Percentiles rank a stretch among this genome's conserved stretches.
These are phyloP conservation scores for Pythium periplocum DNA, from an alignment of 352 stramenopile species.

Conservation along the genomic window DNA sequence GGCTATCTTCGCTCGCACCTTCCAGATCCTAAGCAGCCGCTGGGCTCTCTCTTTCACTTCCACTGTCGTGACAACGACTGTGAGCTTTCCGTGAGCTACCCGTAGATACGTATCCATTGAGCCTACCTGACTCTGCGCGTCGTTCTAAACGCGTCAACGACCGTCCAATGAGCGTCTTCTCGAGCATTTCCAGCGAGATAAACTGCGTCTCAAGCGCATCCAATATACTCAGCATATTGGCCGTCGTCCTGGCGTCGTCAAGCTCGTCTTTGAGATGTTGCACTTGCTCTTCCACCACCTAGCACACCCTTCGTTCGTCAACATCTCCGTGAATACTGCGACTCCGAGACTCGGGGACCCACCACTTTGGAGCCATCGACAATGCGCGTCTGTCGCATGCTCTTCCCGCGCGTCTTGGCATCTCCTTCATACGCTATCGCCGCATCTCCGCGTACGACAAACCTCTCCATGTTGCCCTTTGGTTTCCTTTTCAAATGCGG, in stretches of 20 bases:
- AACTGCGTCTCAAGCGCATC: slow-evolving; percentile 58
- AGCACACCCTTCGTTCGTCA: background rate
- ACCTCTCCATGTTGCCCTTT: slow-evolving; percentile 42
- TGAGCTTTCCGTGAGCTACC: no score
- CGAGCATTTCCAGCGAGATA: slow-evolving; percentile 77
- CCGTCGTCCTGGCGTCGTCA: slow-evolving; percentile 39
- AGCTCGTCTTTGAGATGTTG: slow-evolving; percentile 63
- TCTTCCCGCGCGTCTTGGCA: slow-evolving; percentile 15
- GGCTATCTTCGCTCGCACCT: slow-evolving; percentile 58
- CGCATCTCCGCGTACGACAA: slow-evolving; percentile 50
- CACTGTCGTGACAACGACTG: background rate
- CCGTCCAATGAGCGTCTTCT: slow-evolving; percentile 58
- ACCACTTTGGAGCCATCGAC: slow-evolving; percentile 65
- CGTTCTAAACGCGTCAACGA: slow-evolving; percentile 32
- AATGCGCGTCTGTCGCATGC: slow-evolving; percentile 59
- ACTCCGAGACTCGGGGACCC: background rate
- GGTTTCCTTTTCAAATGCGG: background rate
- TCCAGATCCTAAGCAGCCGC: slow-evolving; percentile 60
- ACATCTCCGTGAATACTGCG: background rate
- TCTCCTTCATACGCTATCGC: slow-evolving; percentile 17
- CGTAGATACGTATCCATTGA: no score
- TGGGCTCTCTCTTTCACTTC: slow-evolving; percentile 34
- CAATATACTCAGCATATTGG: slow-evolving; percentile 43
- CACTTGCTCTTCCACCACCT: slow-evolving; percentile 57
- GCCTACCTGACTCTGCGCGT: slow-evolving; percentile 25